phyloP scores from a whole-genome alignment of 495 filamentous ascomycete species.

The Margaritispora aquatica region DNA sequence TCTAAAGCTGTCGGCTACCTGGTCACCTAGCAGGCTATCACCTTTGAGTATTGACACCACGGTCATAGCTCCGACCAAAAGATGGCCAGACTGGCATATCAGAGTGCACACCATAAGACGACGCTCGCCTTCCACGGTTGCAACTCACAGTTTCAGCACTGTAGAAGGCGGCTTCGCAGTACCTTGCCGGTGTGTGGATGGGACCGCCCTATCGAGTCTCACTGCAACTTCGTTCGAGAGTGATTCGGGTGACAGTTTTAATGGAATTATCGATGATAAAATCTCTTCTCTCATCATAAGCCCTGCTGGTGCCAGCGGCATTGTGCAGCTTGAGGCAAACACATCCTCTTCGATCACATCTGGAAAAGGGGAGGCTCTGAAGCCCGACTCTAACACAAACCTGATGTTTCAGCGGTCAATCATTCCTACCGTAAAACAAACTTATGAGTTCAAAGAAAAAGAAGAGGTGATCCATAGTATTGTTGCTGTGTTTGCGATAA shows the following conservation, averaged over 20 bases:
- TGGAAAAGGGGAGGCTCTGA: constrained; percentile 36
- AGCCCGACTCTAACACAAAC: constrained; percentile 54
- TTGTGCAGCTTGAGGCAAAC: constrained; percentile 34
- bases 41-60: constrained; percentile 40
- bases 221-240: neutral
- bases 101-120: constrained; percentile 36
- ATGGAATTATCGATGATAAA: constrained; percentile 35
- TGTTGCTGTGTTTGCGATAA: constrained; percentile 4
- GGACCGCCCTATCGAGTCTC: constrained; percentile 20
- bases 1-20: constrained; percentile 15
- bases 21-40: constrained; percentile 42
- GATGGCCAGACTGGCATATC: constrained; percentile 44
- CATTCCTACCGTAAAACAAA: constrained; percentile 34
- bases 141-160: constrained; percentile 12
- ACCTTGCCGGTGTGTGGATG: constrained; percentile 40
- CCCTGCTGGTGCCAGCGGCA: constrained; percentile 43
- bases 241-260: neutral
- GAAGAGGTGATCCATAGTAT: neutral
- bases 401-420: constrained; percentile 45
- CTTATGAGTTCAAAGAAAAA: neutral
- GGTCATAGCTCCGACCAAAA: constrained; percentile 39
- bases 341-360: neutral
- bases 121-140: constrained; percentile 28
- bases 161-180: constrained; percentile 51
- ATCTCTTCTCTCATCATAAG: constrained; percentile 41